These are phyloP conservation scores for Serendipita vermifera DNA, from an alignment of 768 basidiomycete species.

Conservation along the genomic window DNA sequence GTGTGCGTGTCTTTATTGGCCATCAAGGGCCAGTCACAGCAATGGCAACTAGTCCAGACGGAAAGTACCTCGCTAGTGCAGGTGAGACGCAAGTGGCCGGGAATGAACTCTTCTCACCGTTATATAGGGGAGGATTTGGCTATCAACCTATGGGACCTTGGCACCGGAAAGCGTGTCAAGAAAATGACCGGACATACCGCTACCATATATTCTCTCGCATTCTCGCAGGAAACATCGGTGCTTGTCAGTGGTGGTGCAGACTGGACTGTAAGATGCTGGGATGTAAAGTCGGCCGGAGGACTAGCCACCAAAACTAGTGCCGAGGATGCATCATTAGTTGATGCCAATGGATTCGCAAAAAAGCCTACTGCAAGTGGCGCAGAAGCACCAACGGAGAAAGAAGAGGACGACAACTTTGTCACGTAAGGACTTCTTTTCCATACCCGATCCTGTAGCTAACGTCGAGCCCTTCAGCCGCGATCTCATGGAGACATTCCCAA, in stretches of 20 bases:
- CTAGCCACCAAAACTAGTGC: conserved; percentile 32
- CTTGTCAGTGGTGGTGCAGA: conserved; percentile 87
- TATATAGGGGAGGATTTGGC: conserved; percentile 69
- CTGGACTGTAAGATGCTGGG: conserved; percentile 98
- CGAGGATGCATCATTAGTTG: conserved; percentile 14
- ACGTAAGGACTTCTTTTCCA: conserved; percentile 53
- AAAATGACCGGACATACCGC: conserved; percentile 91
- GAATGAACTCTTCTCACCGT: conserved; percentile 1
- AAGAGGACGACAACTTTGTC: conserved; percentile 48
- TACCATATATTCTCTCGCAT: conserved; percentile 79
- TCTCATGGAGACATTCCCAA: conserved; percentile 80
- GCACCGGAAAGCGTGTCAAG: conserved; percentile 87
- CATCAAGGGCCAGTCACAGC: conserved; percentile 82
- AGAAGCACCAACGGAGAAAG: conserved; percentile 25
- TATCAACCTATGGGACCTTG: conserved; percentile 94
- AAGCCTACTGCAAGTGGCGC: conserved; percentile 40
- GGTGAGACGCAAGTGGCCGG: conserved; percentile 31
- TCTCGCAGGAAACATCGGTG: conserved; percentile 81
- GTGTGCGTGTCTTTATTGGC: conserved; percentile 89
- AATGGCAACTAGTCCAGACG: conserved; percentile 85
- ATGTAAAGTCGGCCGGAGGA: conserved; percentile 72
- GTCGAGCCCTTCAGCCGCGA: conserved; percentile 44
- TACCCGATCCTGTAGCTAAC: conserved; percentile 9
- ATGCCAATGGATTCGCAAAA: conserved; percentile 17
- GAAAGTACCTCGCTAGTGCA: conserved; percentile 83